A percentile compares a stretch with the other conserved stretches of the same genome.
Evolutionary conservation across 108 stramenopile species (phyloP).

Genomic region (Mediolabrus comicus): DNA sequence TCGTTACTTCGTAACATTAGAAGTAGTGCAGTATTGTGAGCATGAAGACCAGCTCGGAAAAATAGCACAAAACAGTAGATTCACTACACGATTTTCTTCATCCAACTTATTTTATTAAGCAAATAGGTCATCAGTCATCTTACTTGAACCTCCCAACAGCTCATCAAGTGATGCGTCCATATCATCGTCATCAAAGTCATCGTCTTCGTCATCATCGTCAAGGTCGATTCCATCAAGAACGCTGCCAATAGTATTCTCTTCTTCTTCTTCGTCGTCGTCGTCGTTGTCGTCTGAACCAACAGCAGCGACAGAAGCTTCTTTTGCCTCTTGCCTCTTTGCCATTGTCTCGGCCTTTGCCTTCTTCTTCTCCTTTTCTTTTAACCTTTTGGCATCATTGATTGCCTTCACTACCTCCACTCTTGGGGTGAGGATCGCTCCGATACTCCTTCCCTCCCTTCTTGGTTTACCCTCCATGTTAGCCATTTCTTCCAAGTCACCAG

Average conservation of each 20-base stretch:
- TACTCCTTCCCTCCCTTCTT: constrained; percentile 69
- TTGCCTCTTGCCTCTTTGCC: constrained; percentile 22
- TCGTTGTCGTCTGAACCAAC: constrained; percentile 18
- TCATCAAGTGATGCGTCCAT: constrained; percentile 74
- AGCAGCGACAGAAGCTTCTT: constrained; percentile 12
- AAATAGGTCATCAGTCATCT: constrained; percentile 79
- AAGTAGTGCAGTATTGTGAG: neutral
- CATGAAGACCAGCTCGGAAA: neutral
- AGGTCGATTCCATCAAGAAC: constrained; percentile 51
- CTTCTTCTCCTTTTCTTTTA: constrained; percentile 73
- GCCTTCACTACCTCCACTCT: constrained; percentile 79
- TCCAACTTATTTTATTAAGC: constrained; percentile 35
- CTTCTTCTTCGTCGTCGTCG: constrained; percentile 25
- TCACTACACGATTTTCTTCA: too few relatives aligned
- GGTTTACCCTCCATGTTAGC: constrained; percentile 69
- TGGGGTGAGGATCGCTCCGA: constrained; percentile 72
- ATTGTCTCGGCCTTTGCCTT: constrained; percentile 54
- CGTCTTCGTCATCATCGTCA: constrained; percentile 51
- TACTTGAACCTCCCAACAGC: constrained; percentile 65
- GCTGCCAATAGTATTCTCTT: constrained; percentile 50
- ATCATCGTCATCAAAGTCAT: constrained; percentile 58
- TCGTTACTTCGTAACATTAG: neutral
- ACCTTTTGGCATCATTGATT: constrained; percentile 66
- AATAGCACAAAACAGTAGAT: too few relatives aligned
- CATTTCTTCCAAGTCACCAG: constrained; percentile 61